Base-by-base conservation (phyloP, 2,329 filamentous ascomycete genomes). In the Fusarium aywerte region DNA sequence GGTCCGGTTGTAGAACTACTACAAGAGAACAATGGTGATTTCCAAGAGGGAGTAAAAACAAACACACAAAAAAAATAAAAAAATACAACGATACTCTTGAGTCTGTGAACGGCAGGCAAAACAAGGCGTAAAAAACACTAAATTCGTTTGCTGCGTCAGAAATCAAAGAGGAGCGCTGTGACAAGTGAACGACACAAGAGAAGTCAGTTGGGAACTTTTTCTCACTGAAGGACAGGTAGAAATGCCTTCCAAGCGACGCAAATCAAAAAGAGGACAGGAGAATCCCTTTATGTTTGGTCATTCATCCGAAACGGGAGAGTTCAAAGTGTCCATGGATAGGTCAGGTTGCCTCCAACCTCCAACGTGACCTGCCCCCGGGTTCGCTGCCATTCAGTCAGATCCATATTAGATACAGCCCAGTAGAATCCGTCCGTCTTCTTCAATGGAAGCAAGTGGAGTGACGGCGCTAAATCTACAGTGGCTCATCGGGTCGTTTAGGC, bases 221-320 rank as follows among this genome's bases (percentile, higher is more conserved):
- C 43, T 43, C 51, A 42, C 39, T 36, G 38, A 32, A 48, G 50
- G 43, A 43, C 25, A 47, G 57, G 47, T 50, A 54, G 43, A 25
- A 23, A 18, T 51, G 39, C 40, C 40, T 31, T 52, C 54, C 55
- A 43, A 49, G 35, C 44, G 50, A 57, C 43, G 52, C 32, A 66
- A 51, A 58, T 36, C 45, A 27, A 36, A n/a, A 51, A 65, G 62
- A 44, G 68, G 70, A 66, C 27, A 50, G 58, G 44, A 47, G 63
- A 67, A 69, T 62, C 55, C 61, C 53, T 73, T 71, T 72, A 70
- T 72, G 70, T 63, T 70, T 65, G 58, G 25, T 60, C 48, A 47
- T 53, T 60, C 48, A 47, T 53, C 68, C 59, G 55, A 68, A 63
- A 55, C 48, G 43, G 40, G 40, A 57, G 57, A 54, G 55, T 35